Conservation (phyloP, 2,329 filamentous ascomycete genomes). For the Fusarium anthophilum region DNA sequence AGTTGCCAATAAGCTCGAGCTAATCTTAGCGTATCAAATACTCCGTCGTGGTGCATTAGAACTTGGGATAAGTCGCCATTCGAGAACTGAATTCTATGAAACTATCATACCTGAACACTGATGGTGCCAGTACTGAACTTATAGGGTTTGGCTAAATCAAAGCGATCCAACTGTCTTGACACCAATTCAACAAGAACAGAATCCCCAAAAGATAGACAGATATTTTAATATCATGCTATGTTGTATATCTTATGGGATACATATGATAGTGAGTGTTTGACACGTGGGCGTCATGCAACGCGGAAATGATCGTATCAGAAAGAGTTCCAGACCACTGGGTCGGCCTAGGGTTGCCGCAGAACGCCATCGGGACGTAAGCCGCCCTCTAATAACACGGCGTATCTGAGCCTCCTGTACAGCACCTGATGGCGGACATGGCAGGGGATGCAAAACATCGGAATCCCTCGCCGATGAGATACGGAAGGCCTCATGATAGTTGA, state of each 20-base stretch:
- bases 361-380: not conserved
- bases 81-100: too few species aligned
- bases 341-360: not conserved
- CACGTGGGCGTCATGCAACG: not conserved
- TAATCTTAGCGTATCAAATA: not conserved
- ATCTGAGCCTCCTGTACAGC: not conserved
- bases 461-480: not conserved
- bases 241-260: too few species aligned
- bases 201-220: not conserved
- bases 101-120: not conserved
- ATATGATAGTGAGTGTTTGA: not conserved
- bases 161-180: fast-evolving
- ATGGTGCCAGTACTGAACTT: too few species aligned
- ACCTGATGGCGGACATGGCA: not conserved
- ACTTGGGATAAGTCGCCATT: not conserved
- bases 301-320: not conserved
- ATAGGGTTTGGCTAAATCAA: not conserved
- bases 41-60: not conserved
- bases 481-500: not conserved
- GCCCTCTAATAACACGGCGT: not conserved
- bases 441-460: not conserved
- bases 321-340: not conserved
- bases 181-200: not conserved
- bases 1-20: not conserved
- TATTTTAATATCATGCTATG: fast-evolving